Evolutionary conservation across 176 grass and related monocot species (phyloP), one percentile per base, ranked within the genome.

Genomic region (Carex pumila): DNA sequence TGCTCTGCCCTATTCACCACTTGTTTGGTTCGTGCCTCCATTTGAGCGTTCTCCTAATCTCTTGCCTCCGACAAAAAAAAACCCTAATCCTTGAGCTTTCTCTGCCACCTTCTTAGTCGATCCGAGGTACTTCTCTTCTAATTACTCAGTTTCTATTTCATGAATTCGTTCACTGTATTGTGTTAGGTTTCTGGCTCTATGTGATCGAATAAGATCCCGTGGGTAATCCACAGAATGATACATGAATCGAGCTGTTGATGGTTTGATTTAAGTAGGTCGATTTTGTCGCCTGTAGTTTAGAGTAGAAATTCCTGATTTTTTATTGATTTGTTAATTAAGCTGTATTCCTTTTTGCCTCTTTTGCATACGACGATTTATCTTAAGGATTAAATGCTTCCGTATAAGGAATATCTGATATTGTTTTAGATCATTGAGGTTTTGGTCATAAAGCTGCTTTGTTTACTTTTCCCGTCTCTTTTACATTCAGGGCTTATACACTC

Each of bases 91-190:
- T 53, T 55, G 47, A 8, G n/a, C 19, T 68, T 45, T 52, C 39
- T 69, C 30, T 5, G 29, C n/a, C 3, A 21, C 18, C 56, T 64
- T 56, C 39, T 41, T 22, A 29, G 5, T 64, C 21, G 34, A 69
- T 83, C 39, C 1, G 43, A 83, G 81, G 81, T 83, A 65, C 43
- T 67, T 18, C 12, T 55, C 39, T 83, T 65, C n/a, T 65, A 22
- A 67, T 67, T 67, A 54, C 9, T 68, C 3, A 12, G 17, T 45
- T 29, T 81, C 4, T 30, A 17, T 68, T 65, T 83, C 73, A 4
- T 54, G 73, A 18, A 77, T 77, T 56, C 6, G 14, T 78, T 55
- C 37, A 11, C 39, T 45, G 18, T 54, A 3, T 0, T 34, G n/a
- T 77, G 21, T 54, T 76, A 6, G 21, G 31, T 55, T 76, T 31